Conservation (phyloP, 306 rosid genomes). For the Acacia confusa region DNA sequence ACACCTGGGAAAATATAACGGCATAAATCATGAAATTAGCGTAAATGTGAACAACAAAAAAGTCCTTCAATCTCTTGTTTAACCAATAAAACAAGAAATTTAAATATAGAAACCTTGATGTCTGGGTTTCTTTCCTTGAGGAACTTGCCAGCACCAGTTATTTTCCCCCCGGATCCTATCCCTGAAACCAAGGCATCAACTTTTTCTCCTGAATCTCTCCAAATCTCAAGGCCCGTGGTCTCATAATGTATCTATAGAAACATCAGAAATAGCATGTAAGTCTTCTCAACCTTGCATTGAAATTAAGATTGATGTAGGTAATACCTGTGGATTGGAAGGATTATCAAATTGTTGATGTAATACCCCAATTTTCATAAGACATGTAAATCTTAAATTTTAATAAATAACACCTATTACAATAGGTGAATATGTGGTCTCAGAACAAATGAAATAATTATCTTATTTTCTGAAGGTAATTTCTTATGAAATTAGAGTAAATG, state of each 20-base stretch:
- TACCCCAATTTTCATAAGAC: too few species aligned
- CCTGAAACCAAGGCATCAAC: slow-evolving; percentile 72
- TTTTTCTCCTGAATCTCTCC: slow-evolving; percentile 77
- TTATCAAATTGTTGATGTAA: slow-evolving; percentile 75
- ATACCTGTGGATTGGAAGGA: slow-evolving; percentile 69
- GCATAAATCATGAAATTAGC: slow-evolving; percentile 9
- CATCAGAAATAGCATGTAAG: neutral
- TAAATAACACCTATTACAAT: too few species aligned
- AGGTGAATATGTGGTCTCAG: too few species aligned
- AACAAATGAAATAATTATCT: too few species aligned
- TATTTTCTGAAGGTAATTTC: too few species aligned
- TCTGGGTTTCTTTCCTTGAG: slow-evolving; percentile 73
- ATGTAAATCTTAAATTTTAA: too few species aligned
- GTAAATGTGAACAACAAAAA: neutral
- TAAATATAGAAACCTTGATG: slow-evolving; percentile 57
- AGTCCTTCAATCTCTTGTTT: slow-evolving; percentile 7
- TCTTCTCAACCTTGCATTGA: neutral
- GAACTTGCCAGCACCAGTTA: slow-evolving; percentile 72
- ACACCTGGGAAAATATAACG: slow-evolving; percentile 43
- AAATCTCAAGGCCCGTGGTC: slow-evolving; percentile 88
- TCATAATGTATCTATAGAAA: slow-evolving; percentile 71
- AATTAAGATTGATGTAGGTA: slow-evolving; percentile 6
- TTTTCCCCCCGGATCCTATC: slow-evolving; percentile 83
- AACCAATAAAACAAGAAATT: neutral
- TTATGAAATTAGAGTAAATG: too few species aligned